Base-by-base conservation (phyloP, 148 eudicot species). In the Dysphania ambrosioides region DNA sequence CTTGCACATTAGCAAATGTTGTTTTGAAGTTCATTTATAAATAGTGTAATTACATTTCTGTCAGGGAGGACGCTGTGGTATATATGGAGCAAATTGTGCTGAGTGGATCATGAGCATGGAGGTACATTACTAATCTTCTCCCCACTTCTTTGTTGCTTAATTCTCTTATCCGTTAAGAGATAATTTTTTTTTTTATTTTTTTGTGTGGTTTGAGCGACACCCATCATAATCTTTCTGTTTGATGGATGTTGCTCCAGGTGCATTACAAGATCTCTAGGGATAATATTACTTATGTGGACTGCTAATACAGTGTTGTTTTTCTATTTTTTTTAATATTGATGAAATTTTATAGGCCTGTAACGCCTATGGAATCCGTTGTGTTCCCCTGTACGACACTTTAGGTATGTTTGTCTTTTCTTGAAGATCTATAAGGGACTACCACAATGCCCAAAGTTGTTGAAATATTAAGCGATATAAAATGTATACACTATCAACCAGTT, bases 21-120 rank as follows among this genome's bases (percentile, higher is more conserved):
- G 24, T 36, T 59, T 21, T 44, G 73, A 47, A 58, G 34, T 53
- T 53, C 35, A 27, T 38, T 27, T 31, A n/a, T n/a, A 65, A 13
- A 32, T 61, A 35, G 1, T 71, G 56, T 63, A 64, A 65, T 63
- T 69, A 38, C 55, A n/a, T 31, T 71, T 13, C 42, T 90, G n/a
- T 42, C 77, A 96, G 99, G 97, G 97, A 84, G 92, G 88, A 66
- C 83, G 86, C 40, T 92, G 97, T 78, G 99, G 99, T 72, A 86
- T 96, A 60, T 96, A 82, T 87, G 99, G 99, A 71, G 88, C 85
- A 82, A 96, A 96, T 75, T 82, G 80, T 40, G 67, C 92, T 49
- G 94, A 89, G 77, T 96, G 99, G 99, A 77, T 96, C 71, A 90
- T 96, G 85, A 90, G 99, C 84, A 96, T 96, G 99, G 90, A 96